Evolutionary conservation across 129 eudicot species (phyloP).

Genomic region (Pittosporum tobira): DNA sequence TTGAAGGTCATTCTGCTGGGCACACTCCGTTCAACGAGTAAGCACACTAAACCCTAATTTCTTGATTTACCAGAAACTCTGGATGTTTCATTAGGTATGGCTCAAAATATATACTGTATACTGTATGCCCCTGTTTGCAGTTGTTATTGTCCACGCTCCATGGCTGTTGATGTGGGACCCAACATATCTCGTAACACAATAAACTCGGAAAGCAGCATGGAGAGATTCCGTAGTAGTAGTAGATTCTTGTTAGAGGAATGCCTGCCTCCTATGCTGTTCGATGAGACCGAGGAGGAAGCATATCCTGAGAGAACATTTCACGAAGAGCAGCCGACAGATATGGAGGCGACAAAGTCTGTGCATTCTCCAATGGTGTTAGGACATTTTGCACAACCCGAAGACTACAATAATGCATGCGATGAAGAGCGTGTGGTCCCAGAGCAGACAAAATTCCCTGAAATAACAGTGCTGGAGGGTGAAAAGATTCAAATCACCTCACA

Average conservation of each 20-base stretch:
- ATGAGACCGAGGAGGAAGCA: conserved; percentile 32
- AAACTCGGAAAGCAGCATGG: conserved; percentile 25
- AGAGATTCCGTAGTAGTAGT: conserved; percentile 21
- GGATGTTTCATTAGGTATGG: not conserved
- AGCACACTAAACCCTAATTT: not conserved
- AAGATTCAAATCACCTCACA: conserved; percentile 23
- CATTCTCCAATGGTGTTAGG: conserved; percentile 11
- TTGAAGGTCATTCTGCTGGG: conserved; percentile 28
- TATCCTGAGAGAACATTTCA: conserved; percentile 11
- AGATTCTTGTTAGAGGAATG: conserved; percentile 37
- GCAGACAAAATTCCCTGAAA: conserved; percentile 18
- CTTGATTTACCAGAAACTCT: not conserved
- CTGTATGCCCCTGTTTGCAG: conserved; percentile 19
- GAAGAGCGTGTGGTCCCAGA: conserved; percentile 18
- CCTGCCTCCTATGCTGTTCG: conserved; percentile 39
- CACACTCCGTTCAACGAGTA: conserved; percentile 43
- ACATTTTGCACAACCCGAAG: conserved; percentile 15
- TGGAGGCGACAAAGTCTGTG: conserved; percentile 8
- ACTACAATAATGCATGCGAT: conserved; percentile 4
- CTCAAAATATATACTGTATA: not conserved
- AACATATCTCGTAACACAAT: conserved; percentile 4
- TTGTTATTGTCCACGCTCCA: conserved; percentile 14
- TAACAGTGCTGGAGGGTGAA: conserved; percentile 22
- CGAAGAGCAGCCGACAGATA: conserved; percentile 19
- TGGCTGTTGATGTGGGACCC: conserved; percentile 11